These are phyloP conservation scores for Phialocephala sp. DNA, from an alignment of 2,329 filamentous ascomycete species.

Conservation along the genomic window DNA sequence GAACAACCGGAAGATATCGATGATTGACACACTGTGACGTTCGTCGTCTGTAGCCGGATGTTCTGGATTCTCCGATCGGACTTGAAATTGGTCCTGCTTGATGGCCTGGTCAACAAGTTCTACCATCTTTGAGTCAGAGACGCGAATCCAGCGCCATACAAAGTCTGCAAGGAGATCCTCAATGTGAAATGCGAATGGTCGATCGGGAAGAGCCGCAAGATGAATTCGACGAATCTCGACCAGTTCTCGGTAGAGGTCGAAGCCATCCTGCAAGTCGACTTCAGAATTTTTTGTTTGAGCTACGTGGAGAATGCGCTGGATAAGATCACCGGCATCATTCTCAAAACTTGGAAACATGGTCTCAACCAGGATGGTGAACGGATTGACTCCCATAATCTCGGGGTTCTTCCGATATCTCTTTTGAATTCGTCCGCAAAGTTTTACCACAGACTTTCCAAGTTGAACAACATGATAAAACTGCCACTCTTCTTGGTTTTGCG, in stretches of 20 bases:
- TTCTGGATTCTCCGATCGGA: conserved; percentile 68
- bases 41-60: conserved; percentile 76
- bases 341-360: conserved; percentile 91
- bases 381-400: conserved; percentile 78
- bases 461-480: conserved; percentile 90
- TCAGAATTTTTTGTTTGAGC: conserved; percentile 73
- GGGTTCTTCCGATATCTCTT: conserved; percentile 91
- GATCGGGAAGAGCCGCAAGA: conserved; percentile 71
- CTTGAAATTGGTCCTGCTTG: conserved; percentile 85
- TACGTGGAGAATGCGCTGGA: conserved; percentile 78
- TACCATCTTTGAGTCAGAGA: conserved; percentile 78
- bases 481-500: conserved; percentile 81
- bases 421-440: conserved; percentile 84
- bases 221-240: conserved; percentile 86
- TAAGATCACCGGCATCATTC: conserved; percentile 83
- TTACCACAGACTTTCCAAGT: conserved; percentile 84
- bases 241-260: conserved; percentile 89
- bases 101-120: conserved; percentile 89
- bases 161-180: conserved; percentile 88
- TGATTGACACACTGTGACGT: conserved; percentile 89
- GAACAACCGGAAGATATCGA: conserved; percentile 93
- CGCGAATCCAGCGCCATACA: conserved; percentile 92
- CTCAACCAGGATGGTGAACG: conserved; percentile 73
- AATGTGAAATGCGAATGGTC: conserved; percentile 84
- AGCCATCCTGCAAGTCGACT: conserved; percentile 88